Percentiles rank a stretch among this genome's conserved stretches.
These are phyloP conservation scores for Hippophae rhamnoides DNA, from an alignment of 306 rosid species.

Conservation along the genomic window DNA sequence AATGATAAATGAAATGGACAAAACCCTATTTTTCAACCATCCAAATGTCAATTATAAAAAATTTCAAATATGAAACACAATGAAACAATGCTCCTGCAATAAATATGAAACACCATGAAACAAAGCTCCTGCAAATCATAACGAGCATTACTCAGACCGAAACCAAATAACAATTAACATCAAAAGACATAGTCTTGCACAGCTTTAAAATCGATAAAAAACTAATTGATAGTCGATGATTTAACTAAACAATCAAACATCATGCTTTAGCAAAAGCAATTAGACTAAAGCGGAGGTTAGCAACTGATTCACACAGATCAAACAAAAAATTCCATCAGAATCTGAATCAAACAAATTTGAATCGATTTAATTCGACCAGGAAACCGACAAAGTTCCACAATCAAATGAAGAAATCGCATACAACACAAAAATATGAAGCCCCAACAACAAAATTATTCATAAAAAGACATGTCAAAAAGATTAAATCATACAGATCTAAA, in stretches of 20 bases:
- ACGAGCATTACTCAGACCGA: neutral
- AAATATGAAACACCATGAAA: neutral
- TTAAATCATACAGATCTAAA: conserved; percentile 5
- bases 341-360: conserved; percentile 8
- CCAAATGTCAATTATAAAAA: neutral
- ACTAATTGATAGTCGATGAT: neutral
- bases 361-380: conserved; percentile 7
- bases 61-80: neutral
- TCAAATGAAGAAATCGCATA: neutral
- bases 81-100: neutral
- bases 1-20: too few species aligned
- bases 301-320: neutral
- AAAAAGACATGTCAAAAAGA: neutral
- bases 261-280: neutral
- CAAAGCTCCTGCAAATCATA: neutral
- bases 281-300: neutral
- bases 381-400: conserved; percentile 1
- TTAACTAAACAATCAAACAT: neutral
- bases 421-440: neutral
- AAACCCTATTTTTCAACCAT: too few species aligned
- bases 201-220: neutral
- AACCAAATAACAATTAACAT: too few species aligned
- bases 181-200: neutral
- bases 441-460: neutral
- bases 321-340: conserved; percentile 1